These are phyloP conservation scores for Sphagnum magellanicum DNA, from an alignment of 228 moss, liverwort and hornwort species.

Conservation along the genomic window DNA sequence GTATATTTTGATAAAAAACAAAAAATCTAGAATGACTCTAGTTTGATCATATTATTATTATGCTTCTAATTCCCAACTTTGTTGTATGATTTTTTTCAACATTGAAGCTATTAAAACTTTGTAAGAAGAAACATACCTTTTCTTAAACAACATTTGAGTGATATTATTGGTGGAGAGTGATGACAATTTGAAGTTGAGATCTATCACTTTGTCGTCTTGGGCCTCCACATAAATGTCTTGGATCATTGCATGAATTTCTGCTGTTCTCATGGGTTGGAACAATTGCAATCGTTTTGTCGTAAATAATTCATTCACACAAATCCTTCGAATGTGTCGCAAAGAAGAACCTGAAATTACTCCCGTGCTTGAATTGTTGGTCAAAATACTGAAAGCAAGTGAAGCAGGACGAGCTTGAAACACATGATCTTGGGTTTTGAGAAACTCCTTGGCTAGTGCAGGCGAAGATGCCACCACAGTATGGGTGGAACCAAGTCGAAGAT, in stretches of 20 bases:
- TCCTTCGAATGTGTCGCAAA: conserved; percentile 45
- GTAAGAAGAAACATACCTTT: conserved; percentile 15
- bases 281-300: conserved; percentile 31
- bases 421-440: conserved; percentile 48
- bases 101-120: too few species aligned
- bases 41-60: too few species aligned
- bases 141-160: conserved; percentile 50
- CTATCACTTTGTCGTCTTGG: conserved; percentile 7
- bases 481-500: conserved; percentile 32
- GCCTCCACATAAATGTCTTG: conserved; percentile 20
- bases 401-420: conserved; percentile 41
- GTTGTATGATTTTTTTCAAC: too few species aligned
- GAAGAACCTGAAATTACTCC: conserved; percentile 17
- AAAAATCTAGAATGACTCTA: too few species aligned
- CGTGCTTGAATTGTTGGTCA: conserved; percentile 20
- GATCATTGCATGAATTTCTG: conserved; percentile 29
- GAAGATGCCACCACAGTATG: conserved; percentile 36
- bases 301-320: conserved; percentile 41
- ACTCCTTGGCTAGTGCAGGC: conserved; percentile 35
- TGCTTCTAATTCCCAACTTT: too few species aligned
- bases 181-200: conserved; percentile 28
- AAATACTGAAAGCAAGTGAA: conserved; percentile 1
- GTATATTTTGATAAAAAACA: too few species aligned
- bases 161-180: conserved; percentile 30
- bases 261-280: conserved; percentile 23